Evolutionary conservation across 805 yeast genomes (phyloP).

Genomic region (Saccharomycopsis sp.): DNA sequence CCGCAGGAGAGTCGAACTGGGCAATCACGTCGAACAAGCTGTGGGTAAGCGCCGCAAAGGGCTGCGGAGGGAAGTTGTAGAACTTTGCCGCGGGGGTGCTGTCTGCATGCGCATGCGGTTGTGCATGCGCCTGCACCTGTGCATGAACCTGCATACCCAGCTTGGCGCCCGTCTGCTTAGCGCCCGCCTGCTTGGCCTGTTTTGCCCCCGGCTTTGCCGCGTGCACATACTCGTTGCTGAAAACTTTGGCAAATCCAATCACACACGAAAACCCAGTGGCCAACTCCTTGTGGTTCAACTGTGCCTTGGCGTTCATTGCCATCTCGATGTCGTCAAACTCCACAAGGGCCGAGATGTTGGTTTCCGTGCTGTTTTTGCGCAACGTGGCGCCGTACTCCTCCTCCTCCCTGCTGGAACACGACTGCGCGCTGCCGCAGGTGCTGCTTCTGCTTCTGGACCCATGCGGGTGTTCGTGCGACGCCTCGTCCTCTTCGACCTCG

Average conservation of each 20-base stretch:
- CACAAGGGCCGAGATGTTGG: conserved; percentile 46
- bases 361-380: conserved; percentile 30
- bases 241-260: conserved; percentile 78
- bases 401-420: conserved; percentile 15
- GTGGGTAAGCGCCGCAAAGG: not conserved
- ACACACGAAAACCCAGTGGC: conserved; percentile 70
- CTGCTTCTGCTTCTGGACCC: conserved; percentile 1
- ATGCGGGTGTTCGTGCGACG: not conserved
- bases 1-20: not conserved
- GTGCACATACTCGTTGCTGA: conserved; percentile 10
- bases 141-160: too few species aligned
- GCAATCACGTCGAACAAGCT: not conserved
- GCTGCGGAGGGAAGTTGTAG: not conserved
- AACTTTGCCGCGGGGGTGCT: conserved; percentile 25
- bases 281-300: conserved; percentile 74
- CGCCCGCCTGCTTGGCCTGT: too few species aligned
- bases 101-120: conserved; percentile 28
- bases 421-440: not conserved
- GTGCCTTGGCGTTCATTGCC: conserved; percentile 74
- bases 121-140: conserved; percentile 21
- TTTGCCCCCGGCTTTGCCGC: too few species aligned
- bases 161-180: too few species aligned
- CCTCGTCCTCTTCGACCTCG: conserved; percentile 10
- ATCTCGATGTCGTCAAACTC: conserved; percentile 66
- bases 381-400: too few species aligned